Percentiles rank a stretch among this genome's conserved stretches.
phyloP scores from a whole-genome alignment of 208 protist genomes.

The Leishmania arabica region DNA sequence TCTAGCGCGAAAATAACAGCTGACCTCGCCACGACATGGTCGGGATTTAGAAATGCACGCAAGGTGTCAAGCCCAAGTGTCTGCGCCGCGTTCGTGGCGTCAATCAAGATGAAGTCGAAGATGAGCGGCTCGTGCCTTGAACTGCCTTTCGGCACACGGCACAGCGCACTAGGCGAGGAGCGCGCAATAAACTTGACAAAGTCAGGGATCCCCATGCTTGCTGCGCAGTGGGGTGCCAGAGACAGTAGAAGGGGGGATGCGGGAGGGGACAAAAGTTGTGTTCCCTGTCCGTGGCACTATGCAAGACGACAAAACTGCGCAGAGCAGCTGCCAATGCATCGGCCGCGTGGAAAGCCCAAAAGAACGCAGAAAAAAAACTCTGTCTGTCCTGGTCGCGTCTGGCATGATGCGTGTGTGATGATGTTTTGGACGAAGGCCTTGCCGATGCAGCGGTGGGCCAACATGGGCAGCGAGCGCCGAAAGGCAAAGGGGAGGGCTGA shows the following conservation, averaged over 20 bases:
- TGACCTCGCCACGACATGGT: constrained; percentile 33
- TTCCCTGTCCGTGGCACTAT: background rate
- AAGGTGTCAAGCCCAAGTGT: constrained; percentile 69
- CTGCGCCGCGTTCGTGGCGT: constrained; percentile 83
- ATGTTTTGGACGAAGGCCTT: background rate
- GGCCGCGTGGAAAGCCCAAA: background rate
- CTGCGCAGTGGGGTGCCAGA: background rate
- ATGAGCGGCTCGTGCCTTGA: constrained; percentile 20
- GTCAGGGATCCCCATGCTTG: constrained; percentile 78
- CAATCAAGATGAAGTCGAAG: constrained; percentile 86
- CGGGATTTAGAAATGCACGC: constrained; percentile 43
- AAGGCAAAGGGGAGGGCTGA: background rate
- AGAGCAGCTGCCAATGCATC: background rate
- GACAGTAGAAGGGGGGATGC: background rate
- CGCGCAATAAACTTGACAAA: constrained; percentile 84
- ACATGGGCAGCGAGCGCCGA: background rate
- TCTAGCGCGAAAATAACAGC: constrained; percentile 85
- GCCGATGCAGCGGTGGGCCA: background rate
- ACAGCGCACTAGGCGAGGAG: constrained; percentile 62
- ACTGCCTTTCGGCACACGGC: constrained; percentile 46
- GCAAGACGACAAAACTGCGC: background rate
- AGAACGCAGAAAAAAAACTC: too few relatives aligned
- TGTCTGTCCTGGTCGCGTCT: background rate
- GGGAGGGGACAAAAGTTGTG: background rate
- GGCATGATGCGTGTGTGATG: background rate